Conservation (phyloP, 1,284 basidiomycete species). For the Leccinum solheimii region DNA sequence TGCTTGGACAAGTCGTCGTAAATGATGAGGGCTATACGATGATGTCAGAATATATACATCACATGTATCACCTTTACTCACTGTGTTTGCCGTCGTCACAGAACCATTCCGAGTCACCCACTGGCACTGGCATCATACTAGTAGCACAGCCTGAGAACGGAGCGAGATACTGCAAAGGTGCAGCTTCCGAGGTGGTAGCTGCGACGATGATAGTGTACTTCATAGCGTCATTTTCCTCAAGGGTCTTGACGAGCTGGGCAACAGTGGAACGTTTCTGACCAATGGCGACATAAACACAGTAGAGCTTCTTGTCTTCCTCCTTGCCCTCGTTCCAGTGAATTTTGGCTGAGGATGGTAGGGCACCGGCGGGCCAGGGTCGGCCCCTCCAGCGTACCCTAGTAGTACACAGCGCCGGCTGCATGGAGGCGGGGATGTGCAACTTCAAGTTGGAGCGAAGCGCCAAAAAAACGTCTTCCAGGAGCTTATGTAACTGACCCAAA, state of each 20-base stretch:
- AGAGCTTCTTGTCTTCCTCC: slow-evolving; percentile 97
- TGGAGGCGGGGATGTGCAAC: no score
- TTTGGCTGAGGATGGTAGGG: slow-evolving; percentile 98
- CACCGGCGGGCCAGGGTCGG: no score
- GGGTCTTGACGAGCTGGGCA: slow-evolving; percentile 98
- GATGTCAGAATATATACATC: slow-evolving; percentile 13
- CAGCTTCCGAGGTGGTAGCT: slow-evolving; percentile 98
- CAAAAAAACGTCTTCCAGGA: no score
- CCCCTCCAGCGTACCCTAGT: no score
- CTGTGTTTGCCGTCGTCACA: slow-evolving; percentile 98
- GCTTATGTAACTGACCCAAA: no score
- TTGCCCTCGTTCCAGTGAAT: slow-evolving; percentile 91
- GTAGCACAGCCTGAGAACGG: slow-evolving; percentile 99
- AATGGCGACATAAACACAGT: slow-evolving; percentile 99
- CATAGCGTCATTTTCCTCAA: slow-evolving; percentile 99
- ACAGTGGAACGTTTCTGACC: slow-evolving; percentile 99
- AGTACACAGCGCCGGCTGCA: no score
- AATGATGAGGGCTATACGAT: slow-evolving; percentile 83
- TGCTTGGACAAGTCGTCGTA: slow-evolving; percentile 99
- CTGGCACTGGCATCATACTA: no score
- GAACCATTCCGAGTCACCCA: slow-evolving; percentile 96
- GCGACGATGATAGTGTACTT: slow-evolving; percentile 99
- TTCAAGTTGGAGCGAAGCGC: no score
- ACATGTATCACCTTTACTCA: slow-evolving; percentile 35
- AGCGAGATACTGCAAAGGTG: slow-evolving; percentile 97